Conservation (phyloP, 2,329 filamentous ascomycete species). For the Trichophyton rubrum region DNA sequence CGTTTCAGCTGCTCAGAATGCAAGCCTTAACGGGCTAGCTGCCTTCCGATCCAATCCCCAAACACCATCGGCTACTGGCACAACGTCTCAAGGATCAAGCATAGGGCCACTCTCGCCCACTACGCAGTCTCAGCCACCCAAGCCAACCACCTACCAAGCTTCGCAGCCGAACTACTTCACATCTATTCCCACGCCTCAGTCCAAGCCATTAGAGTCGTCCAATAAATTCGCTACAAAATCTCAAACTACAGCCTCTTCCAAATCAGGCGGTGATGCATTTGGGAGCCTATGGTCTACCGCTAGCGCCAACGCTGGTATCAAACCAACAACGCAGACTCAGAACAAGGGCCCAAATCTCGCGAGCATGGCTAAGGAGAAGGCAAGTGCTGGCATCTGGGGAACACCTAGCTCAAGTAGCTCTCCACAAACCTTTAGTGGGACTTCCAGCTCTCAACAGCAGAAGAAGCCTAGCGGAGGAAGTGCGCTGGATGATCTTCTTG, state of each 20-base stretch:
- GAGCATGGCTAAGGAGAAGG: slow-evolving; percentile 96
- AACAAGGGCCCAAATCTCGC: slow-evolving; percentile 67
- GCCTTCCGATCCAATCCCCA: slow-evolving; percentile 72
- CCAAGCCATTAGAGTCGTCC: slow-evolving; percentile 26
- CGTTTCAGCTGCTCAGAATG: slow-evolving; percentile 67
- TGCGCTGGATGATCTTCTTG: slow-evolving; percentile 30
- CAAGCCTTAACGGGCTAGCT: slow-evolving; percentile 67
- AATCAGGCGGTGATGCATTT: slow-evolving; percentile 69
- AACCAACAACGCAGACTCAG: slow-evolving; percentile 53
- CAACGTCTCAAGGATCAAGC: slow-evolving; percentile 44
- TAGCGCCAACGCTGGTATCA: slow-evolving; percentile 58
- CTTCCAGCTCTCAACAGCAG: slow-evolving; percentile 15
- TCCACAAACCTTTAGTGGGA: slow-evolving; percentile 25
- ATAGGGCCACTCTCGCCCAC: slow-evolving; percentile 31
- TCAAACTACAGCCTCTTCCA: slow-evolving; percentile 30
- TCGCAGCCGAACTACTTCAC: slow-evolving; percentile 89
- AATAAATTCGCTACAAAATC: slow-evolving; percentile 28
- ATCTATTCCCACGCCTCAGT: slow-evolving; percentile 46
- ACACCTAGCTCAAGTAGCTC: slow-evolving; percentile 46
- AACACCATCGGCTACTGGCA: slow-evolving; percentile 42
- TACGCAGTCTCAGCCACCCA: slow-evolving; percentile 36
- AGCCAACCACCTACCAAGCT: slow-evolving; percentile 58
- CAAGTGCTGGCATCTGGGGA: slow-evolving; percentile 87
- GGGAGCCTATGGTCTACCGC: slow-evolving; percentile 65
- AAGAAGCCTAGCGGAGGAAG: slow-evolving; percentile 25